These are phyloP conservation scores for Strigomonas culicis DNA, from an alignment of 208 protist species.

Conservation along the genomic window DNA sequence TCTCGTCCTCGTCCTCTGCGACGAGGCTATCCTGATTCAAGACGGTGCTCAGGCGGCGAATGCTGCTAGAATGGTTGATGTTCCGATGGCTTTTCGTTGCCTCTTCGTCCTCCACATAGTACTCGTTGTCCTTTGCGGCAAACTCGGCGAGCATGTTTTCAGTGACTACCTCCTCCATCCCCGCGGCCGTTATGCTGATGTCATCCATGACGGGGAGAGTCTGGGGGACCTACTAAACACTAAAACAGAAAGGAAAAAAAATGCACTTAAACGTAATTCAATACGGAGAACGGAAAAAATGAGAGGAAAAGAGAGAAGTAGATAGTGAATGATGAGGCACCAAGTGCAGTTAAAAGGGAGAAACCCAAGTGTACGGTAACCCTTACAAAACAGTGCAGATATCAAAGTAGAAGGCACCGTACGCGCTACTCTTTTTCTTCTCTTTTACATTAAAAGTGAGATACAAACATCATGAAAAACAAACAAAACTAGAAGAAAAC, in stretches of 20 bases:
- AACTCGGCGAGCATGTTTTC: constrained; percentile 29
- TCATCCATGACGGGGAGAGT: constrained; percentile 11
- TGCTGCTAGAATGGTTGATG: too few relatives aligned
- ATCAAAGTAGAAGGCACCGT: too few relatives aligned
- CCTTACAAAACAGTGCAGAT: too few relatives aligned
- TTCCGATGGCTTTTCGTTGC: too few relatives aligned
- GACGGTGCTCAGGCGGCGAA: background rate
- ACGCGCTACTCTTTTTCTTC: too few relatives aligned
- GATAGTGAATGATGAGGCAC: background rate
- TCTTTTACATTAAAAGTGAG: too few relatives aligned
- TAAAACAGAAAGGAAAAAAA: constrained; percentile 13
- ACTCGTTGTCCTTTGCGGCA: background rate
- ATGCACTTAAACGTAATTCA: background rate
- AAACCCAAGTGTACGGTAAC: too few relatives aligned
- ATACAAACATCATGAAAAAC: background rate
- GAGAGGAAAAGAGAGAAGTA: background rate
- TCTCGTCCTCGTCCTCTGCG: constrained; percentile 14
- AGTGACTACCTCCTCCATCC: constrained; percentile 23
- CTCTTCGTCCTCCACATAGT: background rate
- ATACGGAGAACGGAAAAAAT: background rate
- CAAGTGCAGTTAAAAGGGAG: too few relatives aligned
- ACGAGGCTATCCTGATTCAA: background rate
- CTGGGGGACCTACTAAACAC: background rate
- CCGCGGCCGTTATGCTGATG: constrained; percentile 8
- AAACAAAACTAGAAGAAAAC: constrained; percentile 12